Conservation (phyloP, 2,329 filamentous ascomycete genomes). For the Pseudocercospora musae region DNA sequence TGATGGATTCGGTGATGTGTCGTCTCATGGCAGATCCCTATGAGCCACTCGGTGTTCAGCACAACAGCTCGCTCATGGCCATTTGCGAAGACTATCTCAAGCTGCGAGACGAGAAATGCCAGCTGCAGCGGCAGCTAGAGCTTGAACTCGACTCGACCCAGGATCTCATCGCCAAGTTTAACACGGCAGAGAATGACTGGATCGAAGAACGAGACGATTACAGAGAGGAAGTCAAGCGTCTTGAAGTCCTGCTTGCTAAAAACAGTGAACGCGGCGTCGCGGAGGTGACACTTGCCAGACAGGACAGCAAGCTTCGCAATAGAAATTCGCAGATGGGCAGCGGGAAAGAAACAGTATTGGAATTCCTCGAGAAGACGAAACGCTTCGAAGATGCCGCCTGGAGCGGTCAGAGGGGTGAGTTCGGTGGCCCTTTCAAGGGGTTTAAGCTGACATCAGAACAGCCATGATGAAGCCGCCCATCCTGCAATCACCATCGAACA, state of each 20-base stretch:
- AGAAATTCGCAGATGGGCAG: constrained; percentile 17
- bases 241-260: constrained; percentile 45
- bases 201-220: constrained; percentile 36
- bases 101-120: constrained; percentile 36
- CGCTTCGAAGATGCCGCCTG: constrained; percentile 24
- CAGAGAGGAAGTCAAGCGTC: constrained; percentile 42
- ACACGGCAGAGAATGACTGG: constrained; percentile 35
- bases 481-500: constrained; percentile 36
- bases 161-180: constrained; percentile 24
- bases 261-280: constrained; percentile 39
- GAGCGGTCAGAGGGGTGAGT: constrained; percentile 33
- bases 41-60: constrained; percentile 27
- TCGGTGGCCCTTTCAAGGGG: not conserved
- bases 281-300: constrained; percentile 41
- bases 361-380: constrained; percentile 32
- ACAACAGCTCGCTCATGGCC: constrained; percentile 41
- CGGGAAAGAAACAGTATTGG: constrained; percentile 33
- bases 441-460: constrained; percentile 21
- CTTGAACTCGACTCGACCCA: constrained; percentile 27
- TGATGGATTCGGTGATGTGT: constrained; percentile 34
- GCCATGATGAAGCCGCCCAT: constrained; percentile 27
- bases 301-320: constrained; percentile 39
- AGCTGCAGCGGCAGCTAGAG: constrained; percentile 29
- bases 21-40: constrained; percentile 32
- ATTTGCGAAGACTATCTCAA: constrained; percentile 44